Evolutionary conservation across 2,329 filamentous ascomycete species (phyloP).

Genomic region (Fusarium proliferatum): DNA sequence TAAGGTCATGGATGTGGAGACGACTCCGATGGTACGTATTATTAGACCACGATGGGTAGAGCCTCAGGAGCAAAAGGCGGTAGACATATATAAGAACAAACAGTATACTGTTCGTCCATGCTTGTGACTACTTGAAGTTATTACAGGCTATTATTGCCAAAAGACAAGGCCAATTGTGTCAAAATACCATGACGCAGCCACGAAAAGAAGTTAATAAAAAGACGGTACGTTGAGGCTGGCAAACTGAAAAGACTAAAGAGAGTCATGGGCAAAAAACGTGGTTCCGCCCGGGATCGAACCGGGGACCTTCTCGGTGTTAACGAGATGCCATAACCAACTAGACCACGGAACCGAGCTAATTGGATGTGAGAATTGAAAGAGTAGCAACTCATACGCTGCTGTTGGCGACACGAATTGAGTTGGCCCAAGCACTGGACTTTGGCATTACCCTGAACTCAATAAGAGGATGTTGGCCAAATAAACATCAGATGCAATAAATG

Average conservation of each 20-base stretch:
- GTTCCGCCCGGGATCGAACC: slow-evolving; percentile 48
- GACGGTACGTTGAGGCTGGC: fast-evolving
- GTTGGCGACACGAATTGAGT: fast-evolving
- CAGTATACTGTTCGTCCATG: no score
- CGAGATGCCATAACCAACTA: slow-evolving; percentile 50
- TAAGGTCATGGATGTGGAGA: fast-evolving
- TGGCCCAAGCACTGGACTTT: background rate
- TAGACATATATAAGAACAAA: background rate
- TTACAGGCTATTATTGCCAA: background rate
- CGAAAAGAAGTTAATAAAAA: fast-evolving
- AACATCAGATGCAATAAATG: background rate
- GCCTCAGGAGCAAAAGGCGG: fast-evolving
- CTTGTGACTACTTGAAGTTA: no score
- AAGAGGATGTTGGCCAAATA: background rate
- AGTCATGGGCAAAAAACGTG: slow-evolving; percentile 26
- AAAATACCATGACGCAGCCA: fast-evolving
- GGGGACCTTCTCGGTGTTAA: slow-evolving; percentile 50
- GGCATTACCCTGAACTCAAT: background rate
- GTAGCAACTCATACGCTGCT: fast-evolving
- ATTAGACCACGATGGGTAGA: no score
- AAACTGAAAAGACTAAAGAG: fast-evolving
- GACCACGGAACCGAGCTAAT: slow-evolving; percentile 43
- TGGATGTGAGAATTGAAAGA: fast-evolving
- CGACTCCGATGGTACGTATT: fast-evolving
- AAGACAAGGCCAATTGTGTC: background rate